Evolutionary conservation across 768 basidiomycete genomes (phyloP), one percentile per base, ranked within the genome.

Genomic region (Calocera viscosa): DNA sequence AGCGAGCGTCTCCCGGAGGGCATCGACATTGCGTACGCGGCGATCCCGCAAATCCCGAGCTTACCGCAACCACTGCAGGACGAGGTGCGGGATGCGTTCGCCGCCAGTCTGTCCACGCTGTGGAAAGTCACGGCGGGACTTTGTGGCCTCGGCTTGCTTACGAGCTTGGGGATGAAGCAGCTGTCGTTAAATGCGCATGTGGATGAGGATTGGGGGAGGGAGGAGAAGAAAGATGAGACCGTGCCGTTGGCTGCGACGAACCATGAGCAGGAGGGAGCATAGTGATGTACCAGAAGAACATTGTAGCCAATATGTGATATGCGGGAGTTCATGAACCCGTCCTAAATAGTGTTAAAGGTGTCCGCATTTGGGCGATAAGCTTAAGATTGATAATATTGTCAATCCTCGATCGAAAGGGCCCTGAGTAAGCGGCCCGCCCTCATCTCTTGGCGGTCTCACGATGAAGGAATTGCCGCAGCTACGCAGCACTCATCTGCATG

Each of bases 51-150:
- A n/a, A 77, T 84, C 22, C 49, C 69, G 2, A 30, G 19, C 0
- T 77, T 85, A 5, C 69, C 72, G 0, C 74, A 79, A 22, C 71
- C 77, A 1, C 68, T 79, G 17, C 66, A 69, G 40, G 66, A 60
- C 0, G 69, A 79, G 66, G 80, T 83, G 0, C 76, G 77, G 19
- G 74, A 63, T 3, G 81, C 81, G 22, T 83, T 83, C 67, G 76
- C 78, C 0, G 72, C 69, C 0, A 78, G 78, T 64, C 70, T 84
- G 64, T 38, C 64, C 0, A 71, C 74, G 0, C 66, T 82, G 22
- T 84, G 82, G 83, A 70, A 75, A 35, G 75, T 77, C 2, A 74
- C 82, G 75, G 68, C 76, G 22, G 82, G 76, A 1, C 73, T 84
- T 16, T 67, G 71, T 11, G 79, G 72, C 1, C 35, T 77, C 3